A percentile compares a stretch with the other conserved stretches of the same genome.
These are phyloP conservation scores for Zygoascus biomembranicola DNA, from an alignment of 805 yeast genomes.

Conservation along the genomic window DNA sequence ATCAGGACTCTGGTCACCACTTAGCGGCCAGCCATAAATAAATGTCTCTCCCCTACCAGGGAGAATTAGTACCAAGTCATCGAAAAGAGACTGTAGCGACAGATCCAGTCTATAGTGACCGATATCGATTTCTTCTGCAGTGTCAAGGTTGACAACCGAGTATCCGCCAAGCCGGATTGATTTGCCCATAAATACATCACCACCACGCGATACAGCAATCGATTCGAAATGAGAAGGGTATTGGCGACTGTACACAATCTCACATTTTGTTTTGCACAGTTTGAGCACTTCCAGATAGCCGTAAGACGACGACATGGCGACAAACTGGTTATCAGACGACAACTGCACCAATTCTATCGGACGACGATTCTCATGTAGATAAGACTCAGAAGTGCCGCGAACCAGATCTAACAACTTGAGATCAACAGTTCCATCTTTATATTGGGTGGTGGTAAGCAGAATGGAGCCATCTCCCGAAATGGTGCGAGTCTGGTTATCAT, in stretches of 20 bases:
- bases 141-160: constrained; percentile 13
- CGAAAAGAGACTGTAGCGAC: constrained; percentile 7
- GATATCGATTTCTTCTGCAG: constrained; percentile 18
- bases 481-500: not conserved
- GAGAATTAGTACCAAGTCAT: constrained; percentile 12
- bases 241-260: constrained; percentile 13
- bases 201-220: constrained; percentile 13
- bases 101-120: constrained; percentile 20
- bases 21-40: constrained; percentile 15
- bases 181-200: constrained; percentile 16
- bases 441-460: not conserved
- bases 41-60: constrained; percentile 16
- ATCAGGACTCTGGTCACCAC: not conserved
- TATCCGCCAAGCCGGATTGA: constrained; percentile 19
- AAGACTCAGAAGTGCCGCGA: not conserved
- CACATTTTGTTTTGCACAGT: not conserved
- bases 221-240: constrained; percentile 18
- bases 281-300: constrained; percentile 1
- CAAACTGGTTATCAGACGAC: constrained; percentile 1
- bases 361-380: not conserved
- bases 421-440: not conserved
- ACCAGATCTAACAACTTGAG: not conserved
- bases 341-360: not conserved
- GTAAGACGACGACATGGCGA: constrained; percentile 1
- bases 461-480: not conserved